phyloP scores from a whole-genome alignment of 2,329 filamentous ascomycete species.

The Diplocarpon rosae region DNA sequence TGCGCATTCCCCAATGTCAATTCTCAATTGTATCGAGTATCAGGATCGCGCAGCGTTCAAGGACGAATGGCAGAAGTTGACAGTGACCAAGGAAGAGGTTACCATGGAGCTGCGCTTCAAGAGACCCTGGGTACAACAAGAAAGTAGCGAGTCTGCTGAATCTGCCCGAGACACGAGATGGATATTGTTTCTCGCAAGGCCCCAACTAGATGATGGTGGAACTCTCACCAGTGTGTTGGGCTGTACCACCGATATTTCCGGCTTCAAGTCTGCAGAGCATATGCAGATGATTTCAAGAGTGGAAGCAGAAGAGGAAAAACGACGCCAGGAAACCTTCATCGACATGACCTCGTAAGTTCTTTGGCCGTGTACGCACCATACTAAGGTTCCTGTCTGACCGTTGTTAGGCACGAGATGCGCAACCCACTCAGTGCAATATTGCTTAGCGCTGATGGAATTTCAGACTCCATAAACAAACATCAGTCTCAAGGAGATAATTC shows the following conservation, averaged over 20 bases:
- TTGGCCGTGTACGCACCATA: background rate
- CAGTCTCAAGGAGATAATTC: conserved; percentile 11
- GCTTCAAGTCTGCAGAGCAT: conserved; percentile 73
- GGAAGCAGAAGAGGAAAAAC: conserved; percentile 70
- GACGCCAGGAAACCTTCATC: conserved; percentile 59
- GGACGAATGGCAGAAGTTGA: conserved; percentile 48
- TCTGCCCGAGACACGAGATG: conserved; percentile 46
- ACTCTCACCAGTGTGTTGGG: conserved; percentile 52
- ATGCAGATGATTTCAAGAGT: conserved; percentile 66
- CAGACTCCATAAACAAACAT: conserved; percentile 33
- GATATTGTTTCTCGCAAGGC: conserved; percentile 55
- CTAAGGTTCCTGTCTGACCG: background rate
- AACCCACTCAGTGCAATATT: conserved; percentile 65
- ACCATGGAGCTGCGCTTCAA: conserved; percentile 50
- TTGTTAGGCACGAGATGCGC: conserved; percentile 53
- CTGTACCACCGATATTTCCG: conserved; percentile 72
- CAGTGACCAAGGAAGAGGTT: conserved; percentile 57
- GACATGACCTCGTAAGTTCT: conserved; percentile 45
- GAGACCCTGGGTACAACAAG: conserved; percentile 46
- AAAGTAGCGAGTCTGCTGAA: conserved; percentile 46
- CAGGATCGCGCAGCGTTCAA: conserved; percentile 51
- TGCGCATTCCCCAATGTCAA: conserved; percentile 42
- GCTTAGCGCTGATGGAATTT: conserved; percentile 66
- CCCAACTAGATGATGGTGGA: conserved; percentile 52
- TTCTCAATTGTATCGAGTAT: conserved; percentile 58